Base-by-base conservation (phyloP, 2,329 filamentous ascomycete species). In the Chrysoporthe austroafricana region DNA sequence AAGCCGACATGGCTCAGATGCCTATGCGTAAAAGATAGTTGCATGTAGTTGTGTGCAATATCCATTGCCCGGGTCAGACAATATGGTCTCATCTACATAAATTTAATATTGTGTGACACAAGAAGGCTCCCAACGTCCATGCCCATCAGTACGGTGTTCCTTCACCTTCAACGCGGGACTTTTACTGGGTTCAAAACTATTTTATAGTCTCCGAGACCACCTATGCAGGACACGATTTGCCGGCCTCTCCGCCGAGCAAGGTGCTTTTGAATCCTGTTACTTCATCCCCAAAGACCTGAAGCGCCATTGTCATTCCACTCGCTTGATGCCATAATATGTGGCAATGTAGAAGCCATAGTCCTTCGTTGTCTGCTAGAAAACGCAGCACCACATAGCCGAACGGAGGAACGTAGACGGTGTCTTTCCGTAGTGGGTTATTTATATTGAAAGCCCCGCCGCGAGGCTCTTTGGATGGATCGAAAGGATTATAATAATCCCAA, bases 401-500 rank as follows among this genome's bases (percentile, higher is more conserved):
- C 0, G 69, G 62, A 13, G 72, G 73, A 16, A 73, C 71, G 26
- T 71, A 71, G 2, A 73, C 63, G 9, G 72, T 74, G 56, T 81
- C 50, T 56, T 78, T 6, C 62, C 46, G 54, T 8, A 71, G 11
- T 1, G 73, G 73, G n/a, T 70, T 63, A 9, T 54, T 32, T 0
- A 66, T 9, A 48, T 74, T 73, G 36, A 71, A 68, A 0, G 70
- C 64, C 0, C 72, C 1, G 2, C 72, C 73, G 5, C 69, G 68
- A 2, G 72, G 72, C 8, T 62, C 48, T 36, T 60, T 68, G 62
- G 63, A 69, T 0, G 68, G 64, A 26, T 60, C 61, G 36, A 69
- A 74, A 2, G 73, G 73, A 26, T 73, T 74, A 62, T 74, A 74
- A 56, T 73, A 74, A 59, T 73, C 71, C 73, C 73, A 74, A 32